A percentile compares a stretch with the other conserved stretches of the same genome.
These are phyloP conservation scores for Lactifluus hygrophoroides DNA, from an alignment of 768 basidiomycete genomes.

Conservation along the genomic window DNA sequence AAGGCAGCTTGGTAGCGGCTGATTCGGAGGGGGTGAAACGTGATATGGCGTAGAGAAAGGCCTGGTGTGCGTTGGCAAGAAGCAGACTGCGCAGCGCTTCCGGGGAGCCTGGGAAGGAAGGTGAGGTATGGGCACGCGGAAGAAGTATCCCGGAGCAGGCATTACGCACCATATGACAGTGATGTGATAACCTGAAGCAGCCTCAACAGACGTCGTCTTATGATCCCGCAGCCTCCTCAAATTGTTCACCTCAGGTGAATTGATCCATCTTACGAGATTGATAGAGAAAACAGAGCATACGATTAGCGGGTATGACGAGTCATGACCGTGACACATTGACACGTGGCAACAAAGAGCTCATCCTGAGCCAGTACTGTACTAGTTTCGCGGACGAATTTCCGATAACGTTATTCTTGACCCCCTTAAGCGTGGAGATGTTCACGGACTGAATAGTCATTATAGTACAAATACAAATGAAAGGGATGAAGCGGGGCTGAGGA, in stretches of 20 bases:
- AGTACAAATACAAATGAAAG: not conserved
- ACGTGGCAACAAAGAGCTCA: constrained; percentile 47
- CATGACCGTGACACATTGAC: constrained; percentile 32
- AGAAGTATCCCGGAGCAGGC: not conserved
- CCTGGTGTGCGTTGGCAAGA: constrained; percentile 46
- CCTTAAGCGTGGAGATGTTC: constrained; percentile 42
- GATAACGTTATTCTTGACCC: constrained; percentile 67
- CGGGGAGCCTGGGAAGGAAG: constrained; percentile 43
- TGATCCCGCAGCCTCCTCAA: constrained; percentile 28
- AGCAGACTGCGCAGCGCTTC: constrained; percentile 52
- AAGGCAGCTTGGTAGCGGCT: constrained; percentile 43
- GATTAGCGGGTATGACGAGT: not conserved
- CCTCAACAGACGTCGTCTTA: constrained; percentile 52
- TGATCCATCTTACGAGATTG: constrained; percentile 58
- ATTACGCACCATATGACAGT: constrained; percentile 49
- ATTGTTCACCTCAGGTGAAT: constrained; percentile 32
- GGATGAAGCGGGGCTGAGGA: not conserved
- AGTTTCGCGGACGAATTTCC: constrained; percentile 71
- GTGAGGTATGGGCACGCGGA: not conserved
- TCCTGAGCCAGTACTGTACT: constrained; percentile 49
- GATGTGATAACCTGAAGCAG: constrained; percentile 67
- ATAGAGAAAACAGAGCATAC: not conserved
- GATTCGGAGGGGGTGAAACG: constrained; percentile 34
- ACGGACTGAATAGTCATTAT: constrained; percentile 25
- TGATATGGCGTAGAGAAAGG: constrained; percentile 55